Evolutionary conservation across 2,329 filamentous ascomycete genomes (phyloP), one percentile per base, ranked within the genome.

Genomic region (Geosmithia putterillii): DNA sequence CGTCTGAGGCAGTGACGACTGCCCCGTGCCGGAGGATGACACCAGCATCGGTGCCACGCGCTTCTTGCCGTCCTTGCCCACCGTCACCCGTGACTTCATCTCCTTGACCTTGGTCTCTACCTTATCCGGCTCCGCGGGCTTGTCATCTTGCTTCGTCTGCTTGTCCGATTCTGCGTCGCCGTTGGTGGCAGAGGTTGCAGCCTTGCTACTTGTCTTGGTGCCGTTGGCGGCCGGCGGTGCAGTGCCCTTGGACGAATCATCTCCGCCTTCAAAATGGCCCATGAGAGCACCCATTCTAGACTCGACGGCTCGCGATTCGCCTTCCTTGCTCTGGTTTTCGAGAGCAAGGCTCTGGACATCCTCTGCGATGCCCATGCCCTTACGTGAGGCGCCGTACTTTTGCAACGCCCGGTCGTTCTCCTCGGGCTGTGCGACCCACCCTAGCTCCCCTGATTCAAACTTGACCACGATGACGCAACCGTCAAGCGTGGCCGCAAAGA

Each of bases 211-310:
- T 7, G 35, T 18, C 22, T 71, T 86, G 60, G 58, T 66, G 0
- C 72, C 73, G 43, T 75, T 76, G 21, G 65, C 63, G n/a, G 58
- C 65, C 43, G 66, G 60, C 4, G 64, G 35, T n/a, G 36, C 38
- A 14, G 36, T 22, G 21, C 32, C 59, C 42, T 69, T 66, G 36
- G 77, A 76, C 3, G 70, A 66, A 28, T 77, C 76, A 4, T 72
- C 69, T 38, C 41, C 40, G 3, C 73, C 61, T 2, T 73, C 72
- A 17, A 75, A 74, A 56, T 95, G 89, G 6, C 90, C 90, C 92
- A 98, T 98, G 34, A 98, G 65, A n/a, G 90, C 90, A 12, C 92
- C 92, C 92, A 98, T 98, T 50, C 90, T 79, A 2, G 88, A 92
- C 63, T 98, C 86, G 0, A 90, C 89, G 5, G 84, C 89, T 50